Evolutionary conservation across 257 asterid genomes (phyloP).

Genomic region (Echium plantagineum): DNA sequence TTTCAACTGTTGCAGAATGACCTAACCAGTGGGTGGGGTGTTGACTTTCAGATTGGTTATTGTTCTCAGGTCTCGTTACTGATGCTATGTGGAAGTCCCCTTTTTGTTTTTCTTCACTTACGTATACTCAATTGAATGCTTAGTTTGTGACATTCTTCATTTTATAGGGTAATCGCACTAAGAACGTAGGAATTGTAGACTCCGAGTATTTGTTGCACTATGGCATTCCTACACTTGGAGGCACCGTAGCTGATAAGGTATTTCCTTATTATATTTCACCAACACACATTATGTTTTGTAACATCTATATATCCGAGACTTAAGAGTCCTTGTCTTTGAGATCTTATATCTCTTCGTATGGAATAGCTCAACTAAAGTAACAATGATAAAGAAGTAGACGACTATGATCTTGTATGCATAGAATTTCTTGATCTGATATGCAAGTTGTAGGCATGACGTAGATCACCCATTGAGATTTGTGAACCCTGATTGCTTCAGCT

Average conservation of each 20-base stretch:
- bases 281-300: not conserved
- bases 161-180: constrained; percentile 49
- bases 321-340: no score
- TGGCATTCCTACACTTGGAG: constrained; percentile 66
- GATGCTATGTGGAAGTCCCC: not conserved
- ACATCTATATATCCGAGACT: no score
- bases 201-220: constrained; percentile 56
- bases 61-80: constrained; percentile 58
- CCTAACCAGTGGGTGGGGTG: constrained; percentile 63
- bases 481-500: no score
- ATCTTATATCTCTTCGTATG: no score
- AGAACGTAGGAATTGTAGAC: constrained; percentile 57
- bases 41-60: constrained; percentile 65
- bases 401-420: no score
- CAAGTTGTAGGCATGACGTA: no score
- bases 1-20: constrained; percentile 36
- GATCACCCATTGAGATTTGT: no score
- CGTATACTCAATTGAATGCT: not conserved
- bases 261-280: not conserved
- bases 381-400: no score
- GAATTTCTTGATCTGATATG: no score
- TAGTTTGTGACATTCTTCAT: not conserved
- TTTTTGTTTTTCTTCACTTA: not conserved
- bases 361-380: no score
- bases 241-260: constrained; percentile 40